Evolutionary conservation across 2,329 filamentous ascomycete genomes (phyloP).

Genomic region (Aspergillus alliaceus): DNA sequence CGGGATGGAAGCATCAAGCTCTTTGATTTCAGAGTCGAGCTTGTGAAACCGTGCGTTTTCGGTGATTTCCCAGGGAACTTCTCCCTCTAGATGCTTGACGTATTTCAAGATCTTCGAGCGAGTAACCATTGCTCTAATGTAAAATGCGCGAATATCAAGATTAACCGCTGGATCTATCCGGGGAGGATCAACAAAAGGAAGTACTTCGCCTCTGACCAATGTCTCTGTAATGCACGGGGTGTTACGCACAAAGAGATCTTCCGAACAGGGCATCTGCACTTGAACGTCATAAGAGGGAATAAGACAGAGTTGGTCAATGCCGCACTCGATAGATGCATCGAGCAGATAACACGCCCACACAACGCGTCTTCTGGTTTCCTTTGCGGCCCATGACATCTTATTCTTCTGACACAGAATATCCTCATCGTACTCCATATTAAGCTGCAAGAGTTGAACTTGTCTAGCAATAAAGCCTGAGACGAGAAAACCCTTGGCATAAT

Average conservation of each 20-base stretch:
- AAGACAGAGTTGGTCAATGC: neutral
- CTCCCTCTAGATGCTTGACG: constrained; percentile 1
- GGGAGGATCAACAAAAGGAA: neutral
- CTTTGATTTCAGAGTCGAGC: neutral
- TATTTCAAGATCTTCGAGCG: constrained; percentile 3
- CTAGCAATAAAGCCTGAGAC: constrained; percentile 31
- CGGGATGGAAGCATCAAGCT: neutral
- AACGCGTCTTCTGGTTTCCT: constrained; percentile 30
- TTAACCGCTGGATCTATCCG: neutral
- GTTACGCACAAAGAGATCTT: constrained; percentile 30
- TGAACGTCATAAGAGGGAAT: constrained; percentile 30
- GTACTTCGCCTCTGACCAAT: constrained; percentile 7
- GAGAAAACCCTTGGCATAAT: constrained; percentile 35
- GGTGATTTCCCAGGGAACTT: constrained; percentile 1
- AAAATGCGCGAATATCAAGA: constrained; percentile 2
- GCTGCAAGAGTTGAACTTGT: constrained; percentile 31
- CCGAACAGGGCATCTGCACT: constrained; percentile 33
- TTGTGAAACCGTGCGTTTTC: neutral
- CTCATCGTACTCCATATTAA: constrained; percentile 33
- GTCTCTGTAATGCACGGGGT: constrained; percentile 30
- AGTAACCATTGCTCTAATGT: constrained; percentile 3
- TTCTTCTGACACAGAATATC: constrained; percentile 26
- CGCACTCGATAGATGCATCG: neutral
- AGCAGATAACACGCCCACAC: constrained; percentile 32
- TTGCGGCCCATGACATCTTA: constrained; percentile 20